These are phyloP conservation scores for Exserohilum rostratum DNA, from an alignment of 2,329 filamentous ascomycete species.

Conservation along the genomic window DNA sequence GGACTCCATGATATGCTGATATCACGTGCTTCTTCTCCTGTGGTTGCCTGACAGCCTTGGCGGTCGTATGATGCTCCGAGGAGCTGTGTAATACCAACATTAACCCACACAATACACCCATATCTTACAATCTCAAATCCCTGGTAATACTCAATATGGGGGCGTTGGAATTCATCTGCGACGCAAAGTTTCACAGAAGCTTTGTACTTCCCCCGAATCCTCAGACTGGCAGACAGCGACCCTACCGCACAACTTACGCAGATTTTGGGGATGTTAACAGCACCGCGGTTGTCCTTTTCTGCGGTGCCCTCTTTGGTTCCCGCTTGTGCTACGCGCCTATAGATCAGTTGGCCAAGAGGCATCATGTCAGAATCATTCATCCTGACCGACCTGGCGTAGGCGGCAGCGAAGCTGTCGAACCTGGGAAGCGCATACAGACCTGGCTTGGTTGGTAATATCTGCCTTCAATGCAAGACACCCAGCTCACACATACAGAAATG, in stretches of 20 bases:
- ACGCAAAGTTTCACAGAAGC: conserved; percentile 35
- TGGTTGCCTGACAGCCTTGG: conserved; percentile 4
- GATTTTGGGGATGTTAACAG: conserved; percentile 39
- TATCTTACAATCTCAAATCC: background rate
- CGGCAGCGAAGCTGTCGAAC: conserved; percentile 32
- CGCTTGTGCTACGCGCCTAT: conserved; percentile 34
- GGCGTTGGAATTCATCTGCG: conserved; percentile 37
- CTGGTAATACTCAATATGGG: conserved; percentile 15
- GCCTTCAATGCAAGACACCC: background rate
- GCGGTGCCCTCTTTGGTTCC: conserved; percentile 35
- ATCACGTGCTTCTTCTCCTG: background rate
- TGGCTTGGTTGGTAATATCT: conserved; percentile 32
- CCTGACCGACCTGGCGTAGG: conserved; percentile 40
- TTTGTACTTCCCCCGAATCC: conserved; percentile 32
- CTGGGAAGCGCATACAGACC: conserved; percentile 30
- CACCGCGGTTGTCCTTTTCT: conserved; percentile 38
- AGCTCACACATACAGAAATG: conserved; percentile 30
- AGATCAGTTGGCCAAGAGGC: conserved; percentile 33
- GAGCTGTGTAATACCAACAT: background rate
- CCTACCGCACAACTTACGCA: conserved; percentile 36
- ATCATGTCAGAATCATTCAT: conserved; percentile 39
- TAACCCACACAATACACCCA: background rate
- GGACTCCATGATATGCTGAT: background rate
- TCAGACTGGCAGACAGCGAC: conserved; percentile 19
- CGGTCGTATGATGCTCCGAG: background rate